phyloP scores from a whole-genome alignment of 306 rosid genomes.

The Albizia julibrissin region DNA sequence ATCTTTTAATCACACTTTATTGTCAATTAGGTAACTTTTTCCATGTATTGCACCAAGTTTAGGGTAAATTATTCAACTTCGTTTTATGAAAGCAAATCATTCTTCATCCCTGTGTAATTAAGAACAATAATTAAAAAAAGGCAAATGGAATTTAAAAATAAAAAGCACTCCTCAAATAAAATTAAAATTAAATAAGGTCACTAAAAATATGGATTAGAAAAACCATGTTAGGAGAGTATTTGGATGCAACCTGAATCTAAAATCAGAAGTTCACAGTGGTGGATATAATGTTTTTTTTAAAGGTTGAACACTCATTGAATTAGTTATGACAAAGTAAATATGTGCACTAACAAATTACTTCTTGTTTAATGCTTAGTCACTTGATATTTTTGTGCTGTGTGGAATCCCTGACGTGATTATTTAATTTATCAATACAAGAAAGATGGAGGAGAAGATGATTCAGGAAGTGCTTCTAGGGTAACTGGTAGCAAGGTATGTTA shows the following conservation, averaged over 20 bases:
- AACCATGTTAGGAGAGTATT: too few relatives aligned
- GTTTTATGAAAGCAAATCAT: background rate
- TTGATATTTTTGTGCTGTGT: background rate
- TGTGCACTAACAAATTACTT: too few relatives aligned
- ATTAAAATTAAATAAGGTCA: background rate
- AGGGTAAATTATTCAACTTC: background rate
- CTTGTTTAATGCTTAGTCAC: too few relatives aligned
- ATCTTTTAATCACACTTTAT: too few relatives aligned
- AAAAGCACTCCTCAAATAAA: background rate
- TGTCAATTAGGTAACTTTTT: background rate
- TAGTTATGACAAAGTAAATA: too few relatives aligned
- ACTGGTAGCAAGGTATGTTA: conserved; percentile 90
- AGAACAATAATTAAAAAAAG: background rate
- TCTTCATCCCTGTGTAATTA: background rate
- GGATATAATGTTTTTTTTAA: too few relatives aligned
- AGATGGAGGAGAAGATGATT: conserved; percentile 77
- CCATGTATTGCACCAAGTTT: background rate
- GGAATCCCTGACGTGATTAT: conserved; percentile 17
- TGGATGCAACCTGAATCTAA: too few relatives aligned
- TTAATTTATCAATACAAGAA: conserved; percentile 54
- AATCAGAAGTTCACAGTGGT: background rate
- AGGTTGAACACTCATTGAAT: too few relatives aligned
- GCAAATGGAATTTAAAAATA: too few relatives aligned
- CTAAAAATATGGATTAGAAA: too few relatives aligned
- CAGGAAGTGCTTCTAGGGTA: conserved; percentile 82